A percentile compares a stretch with the other conserved stretches of the same genome.
Conservation (phyloP, 306 rosid genomes). For the Medicago ruthenica region DNA sequence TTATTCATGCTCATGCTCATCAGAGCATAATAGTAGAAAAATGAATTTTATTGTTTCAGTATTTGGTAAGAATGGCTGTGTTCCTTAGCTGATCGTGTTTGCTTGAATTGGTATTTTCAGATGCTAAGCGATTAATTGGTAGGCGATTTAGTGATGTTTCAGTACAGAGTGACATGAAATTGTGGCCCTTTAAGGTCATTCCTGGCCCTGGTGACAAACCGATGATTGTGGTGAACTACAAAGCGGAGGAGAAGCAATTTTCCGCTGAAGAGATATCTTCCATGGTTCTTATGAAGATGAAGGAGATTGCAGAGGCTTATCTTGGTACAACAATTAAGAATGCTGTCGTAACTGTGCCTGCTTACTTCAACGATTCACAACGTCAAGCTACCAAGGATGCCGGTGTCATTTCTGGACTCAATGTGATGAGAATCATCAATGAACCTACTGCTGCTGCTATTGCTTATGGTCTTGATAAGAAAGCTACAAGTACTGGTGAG, state of each 20-base stretch:
- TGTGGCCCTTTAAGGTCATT: constrained; percentile 67
- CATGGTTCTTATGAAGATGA: constrained; percentile 63
- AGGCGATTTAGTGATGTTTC: constrained; percentile 50
- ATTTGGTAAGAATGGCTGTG: too few species aligned
- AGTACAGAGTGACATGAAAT: constrained; percentile 55
- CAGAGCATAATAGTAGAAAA: too few species aligned
- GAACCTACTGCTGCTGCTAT: constrained; percentile 67
- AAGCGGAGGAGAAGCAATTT: constrained; percentile 60
- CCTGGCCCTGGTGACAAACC: constrained; percentile 60
- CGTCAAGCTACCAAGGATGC: constrained; percentile 69
- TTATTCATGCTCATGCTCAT: too few species aligned
- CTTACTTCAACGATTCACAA: constrained; percentile 63
- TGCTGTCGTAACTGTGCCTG: constrained; percentile 63
- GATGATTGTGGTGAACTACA: constrained; percentile 57
- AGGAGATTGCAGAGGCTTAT: constrained; percentile 63
- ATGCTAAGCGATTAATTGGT: constrained; percentile 65
- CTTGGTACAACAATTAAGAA: constrained; percentile 53
- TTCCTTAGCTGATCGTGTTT: not conserved
- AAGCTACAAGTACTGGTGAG: constrained; percentile 44
- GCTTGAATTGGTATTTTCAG: constrained; percentile 24
- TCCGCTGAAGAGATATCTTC: constrained; percentile 64
- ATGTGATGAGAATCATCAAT: constrained; percentile 64
- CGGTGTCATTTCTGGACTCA: constrained; percentile 59
- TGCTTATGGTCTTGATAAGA: constrained; percentile 64
- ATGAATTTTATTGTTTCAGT: too few species aligned